Evolutionary conservation across 371 early-diverging fungal species (phyloP), one percentile per base, ranked within the genome.

Genomic region (Mortierella sp.): DNA sequence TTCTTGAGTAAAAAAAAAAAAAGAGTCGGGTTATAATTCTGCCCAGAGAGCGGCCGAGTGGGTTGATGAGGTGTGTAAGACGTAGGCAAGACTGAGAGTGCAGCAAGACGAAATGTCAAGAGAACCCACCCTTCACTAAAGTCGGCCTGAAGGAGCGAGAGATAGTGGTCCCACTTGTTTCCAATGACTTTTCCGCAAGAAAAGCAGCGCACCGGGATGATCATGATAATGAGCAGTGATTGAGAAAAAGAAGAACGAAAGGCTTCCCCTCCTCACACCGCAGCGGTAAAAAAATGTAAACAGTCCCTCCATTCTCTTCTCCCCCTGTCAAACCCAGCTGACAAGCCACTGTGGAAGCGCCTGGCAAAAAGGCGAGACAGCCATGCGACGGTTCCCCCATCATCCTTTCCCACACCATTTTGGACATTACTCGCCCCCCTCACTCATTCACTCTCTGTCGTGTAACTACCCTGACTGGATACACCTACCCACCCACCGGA

Each of bases 101-200:
- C n/a, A n/a, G n/a, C n/a, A n/a, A n/a, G n/a, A n/a, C n/a, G n/a
- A n/a, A n/a, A n/a, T n/a, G n/a, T n/a, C n/a, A n/a, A n/a, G n/a
- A n/a, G n/a, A 4, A 67, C 87, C 72, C 90, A 91, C 86, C 93
- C 90, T 82, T 95, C 93, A 27, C 86, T 83, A 61, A 89, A 88
- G 47, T 92, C 92, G 24, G 85, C 78, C 66, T 92, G 92, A 55
- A 97, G 80, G 37, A 95, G 85, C 52, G 88, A 85, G 64, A 96
- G 85, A 81, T 98, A 99, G 70, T 86, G 81, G 65, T 98, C 96
- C 98, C 98, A 99, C 81, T 94, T 95, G 89, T 97, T 93, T 55
- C 98, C 98, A 69, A 99, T 92, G 58, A 99, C 98, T 85, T 99
- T 99, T 66, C 98, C 98, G 85, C 99, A 93, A 39, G 96, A 94